These are phyloP conservation scores for Trifolium fragiferum DNA, from an alignment of 306 rosid species.

Conservation along the genomic window DNA sequence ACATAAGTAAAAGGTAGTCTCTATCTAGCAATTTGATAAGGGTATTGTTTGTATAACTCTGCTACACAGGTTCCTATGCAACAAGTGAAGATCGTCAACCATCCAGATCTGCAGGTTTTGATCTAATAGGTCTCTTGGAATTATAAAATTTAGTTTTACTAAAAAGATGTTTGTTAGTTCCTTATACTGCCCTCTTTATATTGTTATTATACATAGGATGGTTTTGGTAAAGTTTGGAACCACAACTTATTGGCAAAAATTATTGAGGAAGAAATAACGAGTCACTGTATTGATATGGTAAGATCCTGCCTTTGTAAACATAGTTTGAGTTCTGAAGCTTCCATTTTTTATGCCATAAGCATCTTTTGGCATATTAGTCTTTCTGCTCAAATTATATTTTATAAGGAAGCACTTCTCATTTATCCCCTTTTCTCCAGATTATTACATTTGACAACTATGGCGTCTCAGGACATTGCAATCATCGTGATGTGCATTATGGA, in stretches of 20 bases:
- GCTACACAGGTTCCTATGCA: conserved; percentile 66
- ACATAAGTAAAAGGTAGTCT: conserved; percentile 14
- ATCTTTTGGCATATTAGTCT: conserved; percentile 23
- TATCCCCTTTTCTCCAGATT: conserved; percentile 56
- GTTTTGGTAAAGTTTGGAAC: conserved; percentile 83
- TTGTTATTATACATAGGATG: conserved; percentile 66
- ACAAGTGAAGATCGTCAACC: conserved; percentile 74
- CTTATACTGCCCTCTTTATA: conserved; percentile 37
- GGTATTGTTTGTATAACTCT: conserved; percentile 38
- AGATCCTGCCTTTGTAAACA: conserved; percentile 39
- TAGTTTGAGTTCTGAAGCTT: conserved; percentile 13
- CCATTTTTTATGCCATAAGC: conserved; percentile 34
- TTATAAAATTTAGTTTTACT: conserved; percentile 17
- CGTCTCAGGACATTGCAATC: conserved; percentile 95
- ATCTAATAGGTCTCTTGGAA: conserved; percentile 46
- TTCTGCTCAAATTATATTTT: conserved; percentile 1
- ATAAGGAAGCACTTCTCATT: conserved; percentile 14
- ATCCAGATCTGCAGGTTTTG: conserved; percentile 84
- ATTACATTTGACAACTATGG: conserved; percentile 84
- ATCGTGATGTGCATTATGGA: conserved; percentile 76
- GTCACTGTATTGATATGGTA: conserved; percentile 66
- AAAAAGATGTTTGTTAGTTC: conserved; percentile 30
- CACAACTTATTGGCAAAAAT: conserved; percentile 64
- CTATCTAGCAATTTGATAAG: conserved; percentile 14
- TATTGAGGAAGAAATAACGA: conserved; percentile 59